These are phyloP conservation scores for Erythrobasidium yunnanense DNA, from an alignment of 768 basidiomycete genomes.

Conservation along the genomic window DNA sequence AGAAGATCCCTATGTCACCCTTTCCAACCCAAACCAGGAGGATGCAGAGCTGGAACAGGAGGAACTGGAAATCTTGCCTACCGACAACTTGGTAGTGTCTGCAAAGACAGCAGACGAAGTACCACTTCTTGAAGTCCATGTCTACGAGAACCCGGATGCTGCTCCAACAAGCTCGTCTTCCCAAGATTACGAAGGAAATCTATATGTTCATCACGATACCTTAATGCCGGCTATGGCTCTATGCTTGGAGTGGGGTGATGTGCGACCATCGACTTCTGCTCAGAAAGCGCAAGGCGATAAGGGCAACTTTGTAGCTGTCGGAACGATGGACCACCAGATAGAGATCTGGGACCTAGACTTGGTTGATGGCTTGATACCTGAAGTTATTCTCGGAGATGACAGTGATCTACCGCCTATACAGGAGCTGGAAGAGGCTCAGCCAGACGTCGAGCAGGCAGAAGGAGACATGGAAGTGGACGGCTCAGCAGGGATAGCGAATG, in stretches of 20 bases:
- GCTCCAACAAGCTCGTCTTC: constrained; percentile 44
- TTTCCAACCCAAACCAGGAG: constrained; percentile 57
- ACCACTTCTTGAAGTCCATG: constrained; percentile 87
- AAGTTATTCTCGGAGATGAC: constrained; percentile 77
- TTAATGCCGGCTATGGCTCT: constrained; percentile 96
- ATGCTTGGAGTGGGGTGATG: constrained; percentile 98
- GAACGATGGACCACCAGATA: constrained; percentile 92
- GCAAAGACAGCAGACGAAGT: constrained; percentile 96
- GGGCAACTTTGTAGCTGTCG: constrained; percentile 81
- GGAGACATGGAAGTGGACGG: not conserved
- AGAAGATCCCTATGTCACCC: constrained; percentile 91
- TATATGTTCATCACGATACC: constrained; percentile 93
- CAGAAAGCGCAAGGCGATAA: constrained; percentile 5
- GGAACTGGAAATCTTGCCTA: constrained; percentile 76
- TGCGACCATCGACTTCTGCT: constrained; percentile 50
- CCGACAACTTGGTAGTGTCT: constrained; percentile 81
- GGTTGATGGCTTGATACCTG: constrained; percentile 87
- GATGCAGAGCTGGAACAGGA: constrained; percentile 61
- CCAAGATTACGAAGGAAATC: constrained; percentile 67
- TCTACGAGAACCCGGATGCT: constrained; percentile 63
- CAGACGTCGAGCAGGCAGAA: not conserved
- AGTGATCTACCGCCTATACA: not conserved
- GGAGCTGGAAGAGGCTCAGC: not conserved
- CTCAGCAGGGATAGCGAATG: not conserved
- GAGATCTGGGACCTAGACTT: constrained; percentile 96